Conservation (phyloP, 768 basidiomycete genomes). For the Chiua virens region DNA sequence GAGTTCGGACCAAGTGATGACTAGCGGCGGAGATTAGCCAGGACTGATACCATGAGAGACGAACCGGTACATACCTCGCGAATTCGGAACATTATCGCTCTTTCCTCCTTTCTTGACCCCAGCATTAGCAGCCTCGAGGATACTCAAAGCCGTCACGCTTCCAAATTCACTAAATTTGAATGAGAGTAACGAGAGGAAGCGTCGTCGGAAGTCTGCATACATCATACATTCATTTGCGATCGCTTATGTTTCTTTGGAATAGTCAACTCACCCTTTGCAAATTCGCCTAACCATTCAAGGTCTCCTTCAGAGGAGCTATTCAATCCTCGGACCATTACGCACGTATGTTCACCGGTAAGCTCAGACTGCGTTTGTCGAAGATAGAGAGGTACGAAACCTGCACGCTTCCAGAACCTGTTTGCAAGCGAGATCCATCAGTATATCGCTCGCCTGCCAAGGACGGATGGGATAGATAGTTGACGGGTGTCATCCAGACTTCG, state of each 20-base stretch:
- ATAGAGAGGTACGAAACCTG: slow-evolving; percentile 89
- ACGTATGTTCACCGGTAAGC: slow-evolving; percentile 94
- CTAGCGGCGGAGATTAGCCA: slow-evolving; percentile 7
- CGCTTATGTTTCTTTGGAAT: background rate
- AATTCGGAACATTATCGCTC: slow-evolving; percentile 26
- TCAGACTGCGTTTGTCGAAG: slow-evolving; percentile 92
- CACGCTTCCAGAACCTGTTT: slow-evolving; percentile 90
- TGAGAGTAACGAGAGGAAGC: slow-evolving; percentile 87
- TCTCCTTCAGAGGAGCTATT: slow-evolving; percentile 62
- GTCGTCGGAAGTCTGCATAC: slow-evolving; percentile 78
- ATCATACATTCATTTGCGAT: background rate
- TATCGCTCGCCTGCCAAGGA: background rate
- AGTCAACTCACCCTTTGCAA: slow-evolving; percentile 65
- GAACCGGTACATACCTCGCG: slow-evolving; percentile 34
- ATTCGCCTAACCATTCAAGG: slow-evolving; percentile 84
- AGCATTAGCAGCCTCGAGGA: slow-evolving; percentile 80
- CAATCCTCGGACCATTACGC: slow-evolving; percentile 90
- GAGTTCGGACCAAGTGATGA: slow-evolving; percentile 42
- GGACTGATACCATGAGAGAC: background rate
- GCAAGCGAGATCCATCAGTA: background rate
- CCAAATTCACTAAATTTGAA: slow-evolving; percentile 96
- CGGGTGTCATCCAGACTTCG: background rate
- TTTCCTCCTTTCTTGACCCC: slow-evolving; percentile 50
- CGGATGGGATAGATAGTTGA: background rate
- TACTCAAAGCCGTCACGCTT: slow-evolving; percentile 80